phyloP scores from a whole-genome alignment of 805 yeast species.

The Saccharomycopsis schoenii region DNA sequence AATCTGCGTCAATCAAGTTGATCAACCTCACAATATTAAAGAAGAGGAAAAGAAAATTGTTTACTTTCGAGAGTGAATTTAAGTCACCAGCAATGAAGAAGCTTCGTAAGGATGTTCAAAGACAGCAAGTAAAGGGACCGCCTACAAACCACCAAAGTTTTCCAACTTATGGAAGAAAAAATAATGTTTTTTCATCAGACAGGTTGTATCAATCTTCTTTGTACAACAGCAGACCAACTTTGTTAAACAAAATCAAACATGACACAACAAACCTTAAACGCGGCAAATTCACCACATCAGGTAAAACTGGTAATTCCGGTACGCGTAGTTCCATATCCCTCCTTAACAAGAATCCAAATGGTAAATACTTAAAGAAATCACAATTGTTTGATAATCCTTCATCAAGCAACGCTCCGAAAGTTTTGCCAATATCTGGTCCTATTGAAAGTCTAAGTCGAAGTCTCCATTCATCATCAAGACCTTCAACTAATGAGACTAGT shows the following conservation, averaged over 20 bases:
- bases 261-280: neutral
- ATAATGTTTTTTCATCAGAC: neutral
- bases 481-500: too few relatives aligned
- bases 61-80: slow-evolving; percentile 1
- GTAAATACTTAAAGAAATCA: neutral
- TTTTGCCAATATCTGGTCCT: too few relatives aligned
- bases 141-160: neutral
- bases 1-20: slow-evolving; percentile 8
- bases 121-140: neutral
- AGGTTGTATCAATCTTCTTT: neutral
- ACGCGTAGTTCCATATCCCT: neutral
- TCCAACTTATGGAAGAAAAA: neutral
- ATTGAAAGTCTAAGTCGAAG: too few relatives aligned
- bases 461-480: too few relatives aligned
- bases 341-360: neutral
- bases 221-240: neutral
- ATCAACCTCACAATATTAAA: slow-evolving; percentile 1
- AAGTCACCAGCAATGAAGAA: slow-evolving; percentile 10
- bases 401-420: too few relatives aligned
- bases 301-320: neutral
- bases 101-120: slow-evolving; percentile 4
- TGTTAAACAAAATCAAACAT: neutral
- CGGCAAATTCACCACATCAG: neutral
- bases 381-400: neutral
- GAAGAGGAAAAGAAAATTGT: slow-evolving; percentile 5